Evolutionary conservation across 805 yeast species (phyloP), one percentile per base, ranked within the genome.

Genomic region (Pichia kluyveri): DNA sequence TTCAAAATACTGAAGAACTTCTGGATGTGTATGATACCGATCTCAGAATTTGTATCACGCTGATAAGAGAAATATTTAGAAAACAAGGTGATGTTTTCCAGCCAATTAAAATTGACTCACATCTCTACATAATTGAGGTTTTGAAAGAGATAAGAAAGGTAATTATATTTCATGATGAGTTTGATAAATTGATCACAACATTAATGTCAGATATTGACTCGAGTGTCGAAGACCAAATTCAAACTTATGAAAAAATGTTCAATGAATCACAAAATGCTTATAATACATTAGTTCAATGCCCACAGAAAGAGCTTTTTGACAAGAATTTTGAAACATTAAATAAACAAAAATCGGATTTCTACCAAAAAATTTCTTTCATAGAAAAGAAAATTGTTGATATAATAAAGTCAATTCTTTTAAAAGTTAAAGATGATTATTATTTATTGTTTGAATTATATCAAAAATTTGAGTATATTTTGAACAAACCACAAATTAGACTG

Each of bases 21-120:
- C 70, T 81, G 32, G 64, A 60, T 2, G 62, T 71, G 0, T 77
- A 90, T 69, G 95, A 87, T 37, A 72, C 69, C 28, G 74, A 76
- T 39, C 59, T 80, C 11, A 80, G 82, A 57, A 86, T 80, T 47
- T 78, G 82, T 65, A 76, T 80, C 1, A 74, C 77, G 45, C 59
- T 84, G 40, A 77, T 87, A 0, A 73, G 97, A 48, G 96, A 90
- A 51, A 63, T 85, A 4, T 69, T 86, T 39, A 70, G 96, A 53
- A 85, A 81, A 56, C 67, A 93, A 40, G 78, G 80, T 9, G 91
- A 85, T 47, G 80, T 79, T 50, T 83, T 83, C 58, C 72, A 83
- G 14, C 75, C 82, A 23, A 76, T 87, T 19, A 77, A 80, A 49
- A 69, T 88, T 10, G 68, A 68, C n/a, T 72, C 79, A 9, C 66